These are phyloP conservation scores for Kwoniella bestiolae DNA, from an alignment of 768 basidiomycete species.

Conservation along the genomic window DNA sequence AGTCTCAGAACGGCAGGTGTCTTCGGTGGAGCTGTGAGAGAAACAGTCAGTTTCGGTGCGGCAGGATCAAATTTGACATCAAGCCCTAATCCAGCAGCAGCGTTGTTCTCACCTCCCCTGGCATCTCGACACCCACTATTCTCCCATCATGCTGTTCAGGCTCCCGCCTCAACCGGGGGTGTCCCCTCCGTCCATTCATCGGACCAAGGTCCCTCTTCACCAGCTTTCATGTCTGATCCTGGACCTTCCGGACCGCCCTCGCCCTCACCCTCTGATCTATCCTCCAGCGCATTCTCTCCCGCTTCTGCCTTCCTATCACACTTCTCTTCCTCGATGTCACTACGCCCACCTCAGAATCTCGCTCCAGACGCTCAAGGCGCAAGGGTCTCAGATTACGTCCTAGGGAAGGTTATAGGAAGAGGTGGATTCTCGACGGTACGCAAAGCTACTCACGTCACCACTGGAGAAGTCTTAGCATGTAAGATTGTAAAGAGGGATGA, in stretches of 20 bases:
- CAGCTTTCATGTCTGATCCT: conserved; percentile 37
- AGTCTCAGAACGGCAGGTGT: conserved; percentile 25
- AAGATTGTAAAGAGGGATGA: conserved; percentile 69
- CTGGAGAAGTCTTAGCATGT: conserved; percentile 74
- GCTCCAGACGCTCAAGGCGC: conserved; percentile 69
- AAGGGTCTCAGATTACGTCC: conserved; percentile 69
- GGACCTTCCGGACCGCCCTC: conserved; percentile 43
- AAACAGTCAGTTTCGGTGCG: conserved; percentile 33
- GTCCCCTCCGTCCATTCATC: conserved; percentile 15
- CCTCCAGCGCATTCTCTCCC: conserved; percentile 51
- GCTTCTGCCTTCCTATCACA: conserved; percentile 56
- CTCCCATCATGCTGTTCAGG: conserved; percentile 47
- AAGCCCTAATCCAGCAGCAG: not conserved
- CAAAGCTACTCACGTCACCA: conserved; percentile 67
- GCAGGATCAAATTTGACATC: conserved; percentile 38
- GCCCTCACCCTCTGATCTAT: conserved; percentile 28
- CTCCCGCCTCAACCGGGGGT: conserved; percentile 15
- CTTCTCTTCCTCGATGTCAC: conserved; percentile 46
- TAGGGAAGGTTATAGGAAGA: conserved; percentile 75
- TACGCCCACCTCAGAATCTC: conserved; percentile 19
- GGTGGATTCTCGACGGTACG: conserved; percentile 83
- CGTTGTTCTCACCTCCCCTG: conserved; percentile 38
- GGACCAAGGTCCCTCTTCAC: conserved; percentile 13
- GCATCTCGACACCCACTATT: conserved; percentile 52
- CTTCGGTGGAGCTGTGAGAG: conserved; percentile 21